phyloP scores from a whole-genome alignment of 2,329 filamentous ascomycete species.

The Polytolypa hystricis region DNA sequence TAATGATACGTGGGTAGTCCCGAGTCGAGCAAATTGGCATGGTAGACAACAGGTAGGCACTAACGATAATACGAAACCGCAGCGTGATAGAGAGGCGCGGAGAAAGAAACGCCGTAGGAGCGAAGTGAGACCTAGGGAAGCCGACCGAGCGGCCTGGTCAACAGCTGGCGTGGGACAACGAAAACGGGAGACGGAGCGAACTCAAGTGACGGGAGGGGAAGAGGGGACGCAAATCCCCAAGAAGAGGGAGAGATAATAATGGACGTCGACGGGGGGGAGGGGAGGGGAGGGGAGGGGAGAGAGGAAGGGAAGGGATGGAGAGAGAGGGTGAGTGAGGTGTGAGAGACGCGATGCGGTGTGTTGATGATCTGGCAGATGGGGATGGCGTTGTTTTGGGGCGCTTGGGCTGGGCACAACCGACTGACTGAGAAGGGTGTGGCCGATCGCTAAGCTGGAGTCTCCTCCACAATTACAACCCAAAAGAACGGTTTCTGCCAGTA shows the following conservation, averaged over 20 bases:
- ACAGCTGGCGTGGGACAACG: constrained; percentile 1
- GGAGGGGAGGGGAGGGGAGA: neutral
- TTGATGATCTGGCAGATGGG: neutral
- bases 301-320: constrained; percentile 2
- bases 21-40: constrained; percentile 11
- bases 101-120: neutral
- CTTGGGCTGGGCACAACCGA: no score
- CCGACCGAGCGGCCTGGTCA: constrained; percentile 10
- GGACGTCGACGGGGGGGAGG: constrained; percentile 2
- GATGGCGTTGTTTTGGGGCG: constrained; percentile 16
- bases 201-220: no score
- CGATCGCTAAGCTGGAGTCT: no score
- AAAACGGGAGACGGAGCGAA: no score
- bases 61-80: constrained; percentile 5
- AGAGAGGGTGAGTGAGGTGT: constrained; percentile 4
- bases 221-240: constrained; percentile 5
- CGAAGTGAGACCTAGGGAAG: constrained; percentile 5
- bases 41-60: no score
- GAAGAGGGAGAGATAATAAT: constrained; percentile 2
- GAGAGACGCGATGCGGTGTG: constrained; percentile 1
- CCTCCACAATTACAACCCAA: no score
- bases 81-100: constrained; percentile 4
- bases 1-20: constrained; percentile 2
- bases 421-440: no score
- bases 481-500: no score